Conservation (phyloP, 2,329 filamentous ascomycete species). For the Diaporthe australafricana region DNA sequence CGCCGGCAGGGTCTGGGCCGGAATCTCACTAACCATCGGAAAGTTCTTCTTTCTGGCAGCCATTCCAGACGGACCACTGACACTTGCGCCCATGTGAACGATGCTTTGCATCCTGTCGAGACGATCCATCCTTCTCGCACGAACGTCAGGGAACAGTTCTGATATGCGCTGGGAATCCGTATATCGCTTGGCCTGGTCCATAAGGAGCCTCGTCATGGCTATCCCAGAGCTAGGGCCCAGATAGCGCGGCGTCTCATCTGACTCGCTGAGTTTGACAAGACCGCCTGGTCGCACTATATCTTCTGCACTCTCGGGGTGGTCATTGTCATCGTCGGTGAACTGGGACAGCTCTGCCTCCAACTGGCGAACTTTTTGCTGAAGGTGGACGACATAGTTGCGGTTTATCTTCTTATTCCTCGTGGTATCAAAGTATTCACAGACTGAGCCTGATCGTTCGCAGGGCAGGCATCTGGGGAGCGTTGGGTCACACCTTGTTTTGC, state of each 20-base stretch:
- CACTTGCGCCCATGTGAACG: constrained; percentile 61
- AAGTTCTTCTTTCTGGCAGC: constrained; percentile 84
- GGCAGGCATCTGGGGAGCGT: constrained; percentile 90
- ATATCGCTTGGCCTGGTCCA: constrained; percentile 96
- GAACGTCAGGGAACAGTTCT: constrained; percentile 85
- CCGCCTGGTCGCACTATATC: constrained; percentile 89
- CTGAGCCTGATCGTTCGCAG: constrained; percentile 90
- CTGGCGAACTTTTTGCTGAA: constrained; percentile 86
- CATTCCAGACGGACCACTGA: constrained; percentile 59
- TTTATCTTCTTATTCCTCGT: constrained; percentile 87
- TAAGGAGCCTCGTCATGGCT: constrained; percentile 91
- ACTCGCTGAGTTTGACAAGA: constrained; percentile 84
- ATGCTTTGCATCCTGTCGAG: constrained; percentile 75
- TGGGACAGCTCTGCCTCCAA: constrained; percentile 85
- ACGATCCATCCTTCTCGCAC: constrained; percentile 64
- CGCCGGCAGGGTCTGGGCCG: constrained; percentile 81
- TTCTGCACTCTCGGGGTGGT: constrained; percentile 78
- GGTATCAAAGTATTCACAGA: constrained; percentile 96
- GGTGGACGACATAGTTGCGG: constrained; percentile 89
- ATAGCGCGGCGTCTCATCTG: constrained; percentile 88
- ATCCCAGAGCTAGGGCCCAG: constrained; percentile 95
- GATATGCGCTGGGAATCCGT: constrained; percentile 92
- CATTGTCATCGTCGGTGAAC: constrained; percentile 81
- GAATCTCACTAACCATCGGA: constrained; percentile 87
- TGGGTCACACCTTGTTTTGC: constrained; percentile 96